Conservation (phyloP, 306 rosid genomes). For the Hippophae tibetana region DNA sequence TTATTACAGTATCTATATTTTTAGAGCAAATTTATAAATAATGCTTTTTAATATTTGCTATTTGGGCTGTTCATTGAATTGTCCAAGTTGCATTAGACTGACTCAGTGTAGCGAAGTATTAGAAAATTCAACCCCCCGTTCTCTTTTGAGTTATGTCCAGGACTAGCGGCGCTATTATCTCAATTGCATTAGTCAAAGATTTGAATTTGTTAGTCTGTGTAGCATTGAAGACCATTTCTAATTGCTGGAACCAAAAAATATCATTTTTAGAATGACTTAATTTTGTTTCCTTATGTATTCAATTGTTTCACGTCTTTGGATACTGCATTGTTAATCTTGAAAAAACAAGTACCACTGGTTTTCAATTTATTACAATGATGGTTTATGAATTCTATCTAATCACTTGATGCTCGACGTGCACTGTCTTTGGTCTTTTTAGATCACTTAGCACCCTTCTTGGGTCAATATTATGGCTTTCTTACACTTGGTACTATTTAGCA, state of each 20-base stretch:
- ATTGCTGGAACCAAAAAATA: no score
- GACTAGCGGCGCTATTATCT: not conserved
- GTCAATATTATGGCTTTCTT: slow-evolving; percentile 21
- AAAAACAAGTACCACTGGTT: not conserved
- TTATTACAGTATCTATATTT: no score
- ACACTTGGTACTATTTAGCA: slow-evolving; percentile 37
- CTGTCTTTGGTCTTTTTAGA: not conserved
- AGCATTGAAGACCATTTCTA: no score
- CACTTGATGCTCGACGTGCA: no score
- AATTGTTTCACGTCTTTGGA: not conserved
- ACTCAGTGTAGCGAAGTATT: not conserved
- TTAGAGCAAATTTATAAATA: not conserved
- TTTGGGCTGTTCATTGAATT: not conserved
- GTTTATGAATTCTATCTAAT: not conserved
- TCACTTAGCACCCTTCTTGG: slow-evolving; percentile 3
- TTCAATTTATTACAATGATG: not conserved
- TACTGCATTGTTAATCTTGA: not conserved
- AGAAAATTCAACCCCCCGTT: not conserved
- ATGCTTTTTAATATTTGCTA: not conserved
- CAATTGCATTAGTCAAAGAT: not conserved
- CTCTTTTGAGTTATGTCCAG: no score
- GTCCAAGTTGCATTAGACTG: not conserved
- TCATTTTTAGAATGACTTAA: no score
- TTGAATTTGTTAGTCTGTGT: not conserved
- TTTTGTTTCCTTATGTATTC: no score